Evolutionary conservation across 805 yeast genomes (phyloP), one percentile per base, ranked within the genome.

Genomic region (Hanseniaspora nectarophila): DNA sequence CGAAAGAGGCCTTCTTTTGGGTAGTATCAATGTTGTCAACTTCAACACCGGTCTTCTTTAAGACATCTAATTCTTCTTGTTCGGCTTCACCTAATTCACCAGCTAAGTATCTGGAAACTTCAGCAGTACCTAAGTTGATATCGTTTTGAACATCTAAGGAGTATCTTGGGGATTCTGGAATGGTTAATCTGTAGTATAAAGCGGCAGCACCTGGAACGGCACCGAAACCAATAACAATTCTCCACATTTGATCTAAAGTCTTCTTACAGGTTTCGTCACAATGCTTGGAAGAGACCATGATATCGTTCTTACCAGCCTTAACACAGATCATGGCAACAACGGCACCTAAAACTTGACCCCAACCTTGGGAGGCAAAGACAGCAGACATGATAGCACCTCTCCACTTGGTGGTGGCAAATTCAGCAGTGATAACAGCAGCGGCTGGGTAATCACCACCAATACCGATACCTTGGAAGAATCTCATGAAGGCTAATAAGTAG

Each of bases 331-430:
- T 70, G 54, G 95, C 85, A 60, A 87, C 85, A 58, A 87, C 73
- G 78, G 90, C 95, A 55, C 87, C 95, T 18, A 80, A 63, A 56
- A 88, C 76, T 73, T 89, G 96, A 68, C 97, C 97, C 81, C 92
- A 79, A 70, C 96, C 97, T 73, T 89, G 97, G 74, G 88, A 88
- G 54, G 96, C 90, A 69, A 89, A 89, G 54, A 87, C 95, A 28
- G 95, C 95, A 64, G 85, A 88, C 95, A 87, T 87, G 61, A 86
- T 86, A 58, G 95, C 95, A 76, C 96, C 96, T 80, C 96, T 85
- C 95, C 95, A 87, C 69, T 84, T 86, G 59, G 95, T 87, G 55
- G 95, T 85, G 26, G 95, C 77, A 63, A 87, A 87, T 73, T 87
- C 96, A 54, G 95, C 82, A 9, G 95, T 82, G 58, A 87, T 87